These are phyloP conservation scores for Suillus ampliporus DNA, from an alignment of 768 basidiomycete species.

Conservation along the genomic window DNA sequence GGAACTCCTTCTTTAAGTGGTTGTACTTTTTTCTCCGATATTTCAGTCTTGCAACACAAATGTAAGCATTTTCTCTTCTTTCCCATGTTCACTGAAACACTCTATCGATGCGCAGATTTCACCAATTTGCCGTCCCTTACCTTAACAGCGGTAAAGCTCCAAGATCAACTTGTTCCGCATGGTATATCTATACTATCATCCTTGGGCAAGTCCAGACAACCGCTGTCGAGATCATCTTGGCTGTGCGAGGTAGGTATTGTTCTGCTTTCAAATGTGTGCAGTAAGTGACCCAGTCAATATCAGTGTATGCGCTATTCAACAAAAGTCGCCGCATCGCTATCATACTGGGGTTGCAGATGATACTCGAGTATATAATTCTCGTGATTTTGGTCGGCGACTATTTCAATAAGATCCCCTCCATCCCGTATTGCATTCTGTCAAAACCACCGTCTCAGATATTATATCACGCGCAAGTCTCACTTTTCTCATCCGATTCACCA, in stretches of 20 bases:
- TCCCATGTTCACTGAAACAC: background rate
- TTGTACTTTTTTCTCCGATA: conserved; percentile 18
- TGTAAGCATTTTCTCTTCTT: background rate
- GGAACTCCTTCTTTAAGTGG: conserved; percentile 23
- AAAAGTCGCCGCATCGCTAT: conserved; percentile 35
- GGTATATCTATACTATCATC: conserved; percentile 25
- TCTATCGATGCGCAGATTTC: conserved; percentile 1
- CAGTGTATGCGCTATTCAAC: conserved; percentile 40
- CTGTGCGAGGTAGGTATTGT: conserved; percentile 28
- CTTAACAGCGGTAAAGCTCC: conserved; percentile 19
- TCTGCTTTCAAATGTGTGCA: background rate
- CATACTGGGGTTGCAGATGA: conserved; percentile 1
- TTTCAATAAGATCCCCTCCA: conserved; percentile 24
- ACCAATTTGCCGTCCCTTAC: conserved; percentile 12
- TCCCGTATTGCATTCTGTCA: conserved; percentile 10
- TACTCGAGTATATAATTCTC: conserved; percentile 20
- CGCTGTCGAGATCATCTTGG: conserved; percentile 29
- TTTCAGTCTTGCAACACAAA: conserved; percentile 5
- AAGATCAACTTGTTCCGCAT: conserved; percentile 18
- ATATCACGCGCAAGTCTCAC: background rate
- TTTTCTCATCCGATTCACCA: background rate
- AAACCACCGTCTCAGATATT: background rate
- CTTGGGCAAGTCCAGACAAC: conserved; percentile 20
- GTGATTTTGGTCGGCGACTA: conserved; percentile 34
- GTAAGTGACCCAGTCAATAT: background rate